Conservation (phyloP, 148 eudicot species). For the Fagopyrum esculentum region DNA sequence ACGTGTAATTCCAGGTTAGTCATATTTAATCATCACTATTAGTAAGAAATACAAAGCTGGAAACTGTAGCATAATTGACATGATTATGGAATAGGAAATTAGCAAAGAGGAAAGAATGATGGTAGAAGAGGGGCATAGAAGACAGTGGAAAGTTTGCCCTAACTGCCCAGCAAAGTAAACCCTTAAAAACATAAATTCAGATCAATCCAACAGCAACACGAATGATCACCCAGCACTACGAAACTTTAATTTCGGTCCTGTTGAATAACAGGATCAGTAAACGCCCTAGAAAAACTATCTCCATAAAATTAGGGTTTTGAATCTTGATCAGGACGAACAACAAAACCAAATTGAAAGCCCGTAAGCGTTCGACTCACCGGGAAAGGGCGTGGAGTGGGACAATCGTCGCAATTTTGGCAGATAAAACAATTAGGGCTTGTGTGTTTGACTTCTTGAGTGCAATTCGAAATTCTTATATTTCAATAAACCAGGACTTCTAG, state of each 20-base stretch:
- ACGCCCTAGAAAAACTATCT: not conserved
- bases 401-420: not conserved
- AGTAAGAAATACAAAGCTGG: not conserved
- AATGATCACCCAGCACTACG: slow-evolving; percentile 2
- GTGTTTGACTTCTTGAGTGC: slow-evolving; percentile 7
- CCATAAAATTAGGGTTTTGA: slow-evolving; percentile 8
- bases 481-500: not conserved
- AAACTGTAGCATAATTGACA: slow-evolving; percentile 2
- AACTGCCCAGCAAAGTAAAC: not conserved
- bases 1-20: not conserved
- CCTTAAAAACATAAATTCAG: not conserved
- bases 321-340: not conserved
- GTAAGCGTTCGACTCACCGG: not conserved
- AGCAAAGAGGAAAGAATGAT: not conserved
- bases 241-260: not conserved
- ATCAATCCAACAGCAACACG: not conserved
- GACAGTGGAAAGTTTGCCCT: slow-evolving; percentile 7
- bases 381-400: slow-evolving; percentile 6
- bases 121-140: not conserved
- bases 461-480: slow-evolving; percentile 1
- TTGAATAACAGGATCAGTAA: not conserved
- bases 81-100: not conserved
- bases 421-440: not conserved
- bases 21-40: not conserved
- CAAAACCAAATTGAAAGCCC: not conserved